Base-by-base conservation (phyloP, 2,329 filamentous ascomycete genomes). In the Metarhizium anisopliae region DNA sequence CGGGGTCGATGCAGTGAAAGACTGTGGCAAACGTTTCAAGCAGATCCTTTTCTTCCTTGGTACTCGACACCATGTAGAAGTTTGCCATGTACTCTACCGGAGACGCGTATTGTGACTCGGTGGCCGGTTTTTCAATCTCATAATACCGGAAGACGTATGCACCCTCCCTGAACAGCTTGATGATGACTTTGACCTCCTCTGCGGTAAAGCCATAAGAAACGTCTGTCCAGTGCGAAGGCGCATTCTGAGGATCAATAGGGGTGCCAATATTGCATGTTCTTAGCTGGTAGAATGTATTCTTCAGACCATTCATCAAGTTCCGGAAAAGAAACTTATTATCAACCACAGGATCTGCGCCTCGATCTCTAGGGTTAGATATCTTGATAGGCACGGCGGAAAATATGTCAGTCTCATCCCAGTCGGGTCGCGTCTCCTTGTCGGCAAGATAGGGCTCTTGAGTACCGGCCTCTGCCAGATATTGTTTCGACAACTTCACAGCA, bases 241-340 rank as follows among this genome's bases (percentile, higher is more conserved):
- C 89, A 64, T 88, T 91, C 25, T 82, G 80, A 3, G 83, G 77
- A 59, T 97, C 93, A 50, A 95, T 85, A 2, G 80, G 77, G 2
- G 85, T 74, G 11, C 80, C 76, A 0, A 87, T 86, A 67, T 99
- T 97, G 72, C 93, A 97, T 11, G 86, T 86, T 65, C 93, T 89
- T 52, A 99, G 76, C 70, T 96, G 91, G 65, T 95, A 96, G 70
- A 99, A 96, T 6, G 95, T 91, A 64, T 93, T 95, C 73, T 97
- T 97, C 1, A 99, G 77, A 0, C 94, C 94, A 63, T 95, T 95
- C 75, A 99, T 88, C 6, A 99, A 76, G 61, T 96, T 99, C 70
- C 92, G 92, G 75, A 99, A 99, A 4, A 99, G 75, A 63, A 99
- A 97, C 66, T 97, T 96, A 76, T 99, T 99, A 70, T 99, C 95